Conservation (phyloP, 768 basidiomycete species). For the Chalciporus sphaerocephalus region DNA sequence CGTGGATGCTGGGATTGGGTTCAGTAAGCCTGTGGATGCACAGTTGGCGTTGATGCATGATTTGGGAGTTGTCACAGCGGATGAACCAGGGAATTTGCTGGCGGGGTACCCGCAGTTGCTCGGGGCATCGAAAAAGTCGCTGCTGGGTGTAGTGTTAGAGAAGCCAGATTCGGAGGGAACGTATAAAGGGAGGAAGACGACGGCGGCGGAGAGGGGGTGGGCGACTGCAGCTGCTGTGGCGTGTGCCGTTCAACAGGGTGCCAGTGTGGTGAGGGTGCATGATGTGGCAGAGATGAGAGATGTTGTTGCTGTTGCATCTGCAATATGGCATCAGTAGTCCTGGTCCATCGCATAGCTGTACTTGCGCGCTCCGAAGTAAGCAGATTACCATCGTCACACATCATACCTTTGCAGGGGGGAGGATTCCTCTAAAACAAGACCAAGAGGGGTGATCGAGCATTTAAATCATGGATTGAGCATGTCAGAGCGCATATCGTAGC, state of each 20-base stretch:
- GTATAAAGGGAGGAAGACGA: conserved; percentile 48
- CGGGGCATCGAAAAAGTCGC: conserved; percentile 80
- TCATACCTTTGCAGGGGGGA: neutral
- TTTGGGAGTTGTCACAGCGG: conserved; percentile 43
- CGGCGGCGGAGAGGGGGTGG: conserved; percentile 63
- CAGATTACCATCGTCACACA: neutral
- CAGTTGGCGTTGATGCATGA: conserved; percentile 67
- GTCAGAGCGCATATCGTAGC: conserved; percentile 21
- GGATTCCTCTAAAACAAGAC: too few species aligned
- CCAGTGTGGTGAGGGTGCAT: conserved; percentile 76
- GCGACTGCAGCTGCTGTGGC: conserved; percentile 78
- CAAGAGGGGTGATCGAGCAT: neutral
- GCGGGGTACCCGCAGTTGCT: conserved; percentile 64
- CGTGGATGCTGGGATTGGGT: conserved; percentile 90
- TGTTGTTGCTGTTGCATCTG: conserved; percentile 61
- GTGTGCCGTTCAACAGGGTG: conserved; percentile 71
- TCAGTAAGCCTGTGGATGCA: conserved; percentile 78
- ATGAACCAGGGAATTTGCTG: conserved; percentile 44
- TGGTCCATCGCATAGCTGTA: too few species aligned
- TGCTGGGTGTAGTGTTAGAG: conserved; percentile 65
- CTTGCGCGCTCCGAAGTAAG: neutral
- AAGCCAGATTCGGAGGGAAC: conserved; percentile 36
- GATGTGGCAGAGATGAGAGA: conserved; percentile 72
- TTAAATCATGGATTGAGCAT: conserved; percentile 18
- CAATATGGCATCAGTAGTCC: conserved; percentile 44